Percentiles rank a stretch among this genome's conserved stretches.
Evolutionary conservation across 2,329 filamentous ascomycete genomes (phyloP).

Genomic region (Fusarium palustre): DNA sequence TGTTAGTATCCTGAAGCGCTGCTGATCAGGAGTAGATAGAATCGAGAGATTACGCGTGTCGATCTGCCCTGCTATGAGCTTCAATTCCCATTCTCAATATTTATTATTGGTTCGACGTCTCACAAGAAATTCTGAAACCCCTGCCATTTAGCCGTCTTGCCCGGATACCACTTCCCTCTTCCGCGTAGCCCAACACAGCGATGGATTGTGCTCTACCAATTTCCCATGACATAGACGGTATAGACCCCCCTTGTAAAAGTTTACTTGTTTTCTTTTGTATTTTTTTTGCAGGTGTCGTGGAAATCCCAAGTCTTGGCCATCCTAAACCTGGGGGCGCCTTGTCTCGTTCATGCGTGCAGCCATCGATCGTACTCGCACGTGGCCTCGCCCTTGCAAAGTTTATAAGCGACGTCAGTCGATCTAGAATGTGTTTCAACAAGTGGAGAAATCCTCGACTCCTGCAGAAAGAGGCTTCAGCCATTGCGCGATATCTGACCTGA

Average conservation of each 20-base stretch:
- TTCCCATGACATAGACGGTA: neutral
- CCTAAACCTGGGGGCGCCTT: constrained; percentile 7
- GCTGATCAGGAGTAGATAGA: neutral
- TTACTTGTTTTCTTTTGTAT: neutral
- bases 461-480: constrained; percentile 1
- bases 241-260: neutral
- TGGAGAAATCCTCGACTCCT: neutral
- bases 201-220: neutral
- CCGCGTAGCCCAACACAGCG: neutral
- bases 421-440: constrained; percentile 19
- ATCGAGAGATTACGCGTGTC: neutral
- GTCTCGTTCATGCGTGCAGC: neutral
- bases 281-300: neutral
- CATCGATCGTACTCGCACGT: constrained; percentile 22
- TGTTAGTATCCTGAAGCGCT: neutral
- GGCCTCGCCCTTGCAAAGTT: constrained; percentile 21
- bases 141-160: neutral
- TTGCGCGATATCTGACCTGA: neutral
- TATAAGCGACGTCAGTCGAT: constrained; percentile 25
- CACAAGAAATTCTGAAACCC: neutral
- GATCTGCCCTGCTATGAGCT: neutral
- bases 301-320: constrained; percentile 4
- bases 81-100: neutral
- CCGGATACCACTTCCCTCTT: neutral
- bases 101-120: neutral